Base-by-base conservation (phyloP, 345 rosid genomes). In the Bruguiera parviflora region DNA sequence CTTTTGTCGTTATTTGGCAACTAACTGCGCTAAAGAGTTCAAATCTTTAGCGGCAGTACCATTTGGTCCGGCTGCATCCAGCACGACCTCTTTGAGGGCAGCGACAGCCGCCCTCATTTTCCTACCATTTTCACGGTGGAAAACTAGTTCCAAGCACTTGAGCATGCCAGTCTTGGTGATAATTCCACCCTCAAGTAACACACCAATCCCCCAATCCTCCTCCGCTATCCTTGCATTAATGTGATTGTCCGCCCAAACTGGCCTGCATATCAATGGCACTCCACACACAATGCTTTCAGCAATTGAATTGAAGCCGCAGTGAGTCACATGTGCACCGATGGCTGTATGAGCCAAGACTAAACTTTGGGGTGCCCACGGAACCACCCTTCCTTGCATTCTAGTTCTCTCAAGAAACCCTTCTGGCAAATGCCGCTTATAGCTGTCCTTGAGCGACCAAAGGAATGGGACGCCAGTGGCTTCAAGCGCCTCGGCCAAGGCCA, bases 261-360 rank as follows among this genome's bases (percentile, higher is more conserved):
- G 87, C 51, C 86, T 73, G 69, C 89, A 79, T 8, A 88, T 85
- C 92, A 90, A 80, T 0, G 90, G 89, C 16, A 90, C 88, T 11
- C 77, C 86, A 11, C 83, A 78, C 0, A 79, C 73, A 0, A 86
- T 64, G 29, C 93, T 86, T 76, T 86, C 89, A 5, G 76, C 29
- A 74, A 85, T 78, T 0, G 86, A 86, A 76, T 80, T 82, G 70
- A 80, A 78, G 19, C 96, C 93, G 47, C 85, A 71, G 10, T 35
- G 66, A 0, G 47, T 61, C 21, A 61, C 49, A 39, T 27, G 32
- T 19, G 60, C 65, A 25, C 63, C 56, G 13, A 68, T n/a, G 15
- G 72, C 43, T 39, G 28, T 4, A 25, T 59, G 72, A 16, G 13
- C 27, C 46, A 68, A 22, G 2, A 69, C 58, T 10, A 60, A 21